These are phyloP conservation scores for Ambrosia hybrid DNA, from an alignment of 140 eudicot species.

Conservation along the genomic window DNA sequence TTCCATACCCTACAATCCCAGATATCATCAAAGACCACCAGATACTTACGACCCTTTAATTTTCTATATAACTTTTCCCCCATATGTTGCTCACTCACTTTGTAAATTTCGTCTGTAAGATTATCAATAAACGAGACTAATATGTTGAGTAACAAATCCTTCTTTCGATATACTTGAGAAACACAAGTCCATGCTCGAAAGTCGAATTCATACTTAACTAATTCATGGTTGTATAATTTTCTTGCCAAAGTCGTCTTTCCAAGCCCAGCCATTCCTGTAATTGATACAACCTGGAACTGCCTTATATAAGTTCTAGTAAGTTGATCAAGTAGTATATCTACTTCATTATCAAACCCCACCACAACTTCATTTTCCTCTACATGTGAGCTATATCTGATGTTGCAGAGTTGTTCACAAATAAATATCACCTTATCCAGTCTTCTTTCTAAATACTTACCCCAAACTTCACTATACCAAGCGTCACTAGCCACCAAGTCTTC, in stretches of 20 bases:
- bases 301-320: neutral
- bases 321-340: neutral
- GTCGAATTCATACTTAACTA: too few relatives aligned
- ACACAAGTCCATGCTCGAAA: too few relatives aligned
- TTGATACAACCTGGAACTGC: neutral
- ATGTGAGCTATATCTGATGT: neutral
- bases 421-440: neutral
- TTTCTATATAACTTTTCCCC: too few relatives aligned
- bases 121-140: neutral
- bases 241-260: too few relatives aligned
- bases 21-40: too few relatives aligned
- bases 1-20: too few relatives aligned
- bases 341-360: conserved; percentile 22
- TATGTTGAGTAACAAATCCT: conserved; percentile 15
- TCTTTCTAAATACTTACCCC: neutral
- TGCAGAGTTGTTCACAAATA: conserved; percentile 14
- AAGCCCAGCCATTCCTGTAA: neutral
- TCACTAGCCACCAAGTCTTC: neutral
- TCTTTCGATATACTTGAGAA: too few relatives aligned
- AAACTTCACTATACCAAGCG: too few relatives aligned
- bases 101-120: too few relatives aligned
- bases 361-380: conserved; percentile 3
- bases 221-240: too few relatives aligned
- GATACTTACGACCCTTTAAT: too few relatives aligned
- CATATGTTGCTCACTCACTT: too few relatives aligned